phyloP scores from a whole-genome alignment of 805 yeast species.

The Saccharomyces paradoxus region DNA sequence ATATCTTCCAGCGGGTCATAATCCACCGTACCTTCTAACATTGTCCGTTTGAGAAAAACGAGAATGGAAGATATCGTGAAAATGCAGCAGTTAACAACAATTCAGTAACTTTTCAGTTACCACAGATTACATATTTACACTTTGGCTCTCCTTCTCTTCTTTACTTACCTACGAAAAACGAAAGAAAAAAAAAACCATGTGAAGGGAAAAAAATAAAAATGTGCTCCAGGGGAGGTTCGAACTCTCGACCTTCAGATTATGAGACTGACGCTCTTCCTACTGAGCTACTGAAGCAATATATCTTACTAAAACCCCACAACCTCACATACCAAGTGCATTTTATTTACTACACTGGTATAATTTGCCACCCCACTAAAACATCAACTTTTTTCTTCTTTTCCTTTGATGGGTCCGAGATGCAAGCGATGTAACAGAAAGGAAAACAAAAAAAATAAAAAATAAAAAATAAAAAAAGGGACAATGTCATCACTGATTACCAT shows the following conservation, averaged over 20 bases:
- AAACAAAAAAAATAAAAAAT: too few relatives aligned
- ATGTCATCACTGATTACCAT: too few relatives aligned
- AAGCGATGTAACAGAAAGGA: too few relatives aligned
- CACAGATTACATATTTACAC: background rate
- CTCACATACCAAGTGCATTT: too few relatives aligned
- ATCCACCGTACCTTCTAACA: slow-evolving; percentile 29
- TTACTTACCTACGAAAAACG: background rate
- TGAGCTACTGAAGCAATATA: slow-evolving; percentile 39
- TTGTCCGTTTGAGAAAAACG: slow-evolving; percentile 1
- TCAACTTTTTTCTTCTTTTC: too few relatives aligned
- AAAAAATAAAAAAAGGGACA: too few relatives aligned
- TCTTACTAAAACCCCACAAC: too few relatives aligned
- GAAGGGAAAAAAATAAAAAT: slow-evolving; percentile 7
- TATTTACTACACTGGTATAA: too few relatives aligned
- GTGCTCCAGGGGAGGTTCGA: slow-evolving; percentile 44
- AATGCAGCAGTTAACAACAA: background rate
- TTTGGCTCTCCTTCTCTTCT: too few relatives aligned
- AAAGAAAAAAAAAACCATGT: background rate
- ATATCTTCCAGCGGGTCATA: slow-evolving; percentile 53
- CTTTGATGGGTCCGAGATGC: too few relatives aligned
- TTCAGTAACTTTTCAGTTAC: background rate
- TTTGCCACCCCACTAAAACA: too few relatives aligned
- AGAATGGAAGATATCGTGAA: background rate
- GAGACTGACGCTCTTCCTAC: slow-evolving; percentile 48
- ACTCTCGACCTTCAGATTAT: slow-evolving; percentile 44